A percentile compares a stretch with the other conserved stretches of the same genome.
These are phyloP conservation scores for Phragmites australis DNA, from an alignment of 176 grass and related monocot genomes.

Conservation along the genomic window DNA sequence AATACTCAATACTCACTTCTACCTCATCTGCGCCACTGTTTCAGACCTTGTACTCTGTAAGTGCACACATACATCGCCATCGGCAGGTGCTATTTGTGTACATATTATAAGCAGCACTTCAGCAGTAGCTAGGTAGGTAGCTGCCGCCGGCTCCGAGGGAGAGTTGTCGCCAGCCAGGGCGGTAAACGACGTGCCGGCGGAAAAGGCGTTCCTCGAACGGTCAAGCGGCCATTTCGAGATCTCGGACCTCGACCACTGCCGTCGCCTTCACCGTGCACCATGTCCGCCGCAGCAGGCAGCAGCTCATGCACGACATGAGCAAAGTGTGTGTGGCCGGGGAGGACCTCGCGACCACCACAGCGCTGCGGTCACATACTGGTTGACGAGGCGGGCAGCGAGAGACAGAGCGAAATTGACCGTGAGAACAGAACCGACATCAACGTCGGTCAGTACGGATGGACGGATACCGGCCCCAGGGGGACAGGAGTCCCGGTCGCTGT, in stretches of 20 bases:
- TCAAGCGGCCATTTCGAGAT: constrained; percentile 50
- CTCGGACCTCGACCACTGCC: constrained; percentile 51
- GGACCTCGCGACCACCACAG: neutral
- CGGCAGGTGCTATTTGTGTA: too few species aligned
- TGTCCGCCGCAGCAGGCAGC: neutral
- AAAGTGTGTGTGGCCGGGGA: constrained; percentile 32
- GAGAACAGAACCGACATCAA: constrained; percentile 15
- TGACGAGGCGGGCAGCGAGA: neutral
- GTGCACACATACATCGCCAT: too few species aligned
- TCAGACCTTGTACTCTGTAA: too few species aligned
- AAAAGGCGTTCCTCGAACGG: constrained; percentile 25
- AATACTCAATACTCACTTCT: too few species aligned
- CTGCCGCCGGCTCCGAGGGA: too few species aligned
- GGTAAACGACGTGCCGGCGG: neutral
- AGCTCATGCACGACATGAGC: neutral
- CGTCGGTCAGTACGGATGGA: constrained; percentile 18
- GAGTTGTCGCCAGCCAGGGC: too few species aligned
- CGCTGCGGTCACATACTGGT: neutral
- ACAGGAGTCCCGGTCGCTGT: too few species aligned
- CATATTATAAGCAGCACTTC: too few species aligned
- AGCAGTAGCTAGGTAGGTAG: too few species aligned
- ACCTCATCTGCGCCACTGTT: too few species aligned
- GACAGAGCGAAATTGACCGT: neutral
- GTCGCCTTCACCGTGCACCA: constrained; percentile 29
- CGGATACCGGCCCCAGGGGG: too few species aligned